Evolutionary conservation across 305 asterid genomes (phyloP), one percentile per base, ranked within the genome.

Genomic region (Galium porrigens): DNA sequence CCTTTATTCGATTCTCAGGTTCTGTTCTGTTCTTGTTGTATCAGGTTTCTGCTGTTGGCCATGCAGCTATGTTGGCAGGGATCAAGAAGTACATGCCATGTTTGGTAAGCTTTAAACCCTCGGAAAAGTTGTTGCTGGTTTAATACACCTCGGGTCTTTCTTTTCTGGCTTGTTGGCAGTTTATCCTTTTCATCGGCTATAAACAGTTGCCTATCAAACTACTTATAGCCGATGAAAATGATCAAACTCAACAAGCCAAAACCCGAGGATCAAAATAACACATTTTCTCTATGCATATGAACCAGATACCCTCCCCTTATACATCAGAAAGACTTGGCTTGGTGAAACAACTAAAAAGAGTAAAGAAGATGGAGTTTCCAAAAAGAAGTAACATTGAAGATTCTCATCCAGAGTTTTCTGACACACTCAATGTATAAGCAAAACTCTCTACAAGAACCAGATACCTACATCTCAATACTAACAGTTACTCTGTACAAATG

Each of bases 21-120:
- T 27, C 30, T 27, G 30, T 15, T 4, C 56, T 42, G 11, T 54
- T 62, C 57, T 63, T 69, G 49, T 64, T 51, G 53, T 32, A 73
- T 65, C 81, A 88, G 94, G 83, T 88, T 37, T 80, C 96, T 62
- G 86, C 94, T 10, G 83, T 88, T 27, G 96, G 96, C 27, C 96
- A 88, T 80, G 96, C 94, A 61, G 96, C 91, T 29, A 84, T 88
- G 73, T 76, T 88, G 55, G 87, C 94, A 62, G 96, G 85, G 74
- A 86, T 88, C 77, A 84, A 81, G 77, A 86, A 74, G 82, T 88
- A 88, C 77, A 36, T 68, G 58, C 94, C 94, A 0, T 77, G 60
- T 74, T 60, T 88, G 94, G 94, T 88, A 78, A 68, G 57, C 36
- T 10, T 2, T 36, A 32, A 58, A 56, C 3, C 63, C 52, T 44